These are phyloP conservation scores for Eucalyptus erythrocorys DNA, from an alignment of 345 rosid genomes.

Conservation along the genomic window DNA sequence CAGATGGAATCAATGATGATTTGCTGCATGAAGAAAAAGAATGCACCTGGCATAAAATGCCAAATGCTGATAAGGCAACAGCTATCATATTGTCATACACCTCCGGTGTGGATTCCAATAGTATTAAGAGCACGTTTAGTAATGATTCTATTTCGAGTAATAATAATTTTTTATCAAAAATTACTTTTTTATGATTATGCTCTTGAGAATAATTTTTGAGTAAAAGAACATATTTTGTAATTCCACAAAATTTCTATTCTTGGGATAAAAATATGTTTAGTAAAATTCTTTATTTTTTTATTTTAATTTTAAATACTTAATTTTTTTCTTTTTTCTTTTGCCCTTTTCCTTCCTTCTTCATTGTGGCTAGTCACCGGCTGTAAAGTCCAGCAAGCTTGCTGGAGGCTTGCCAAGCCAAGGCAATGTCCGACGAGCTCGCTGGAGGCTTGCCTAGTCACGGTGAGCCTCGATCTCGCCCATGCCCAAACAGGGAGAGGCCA, in stretches of 20 bases:
- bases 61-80: not conserved
- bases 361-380: rapidly evolving
- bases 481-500: no score
- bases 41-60: not conserved
- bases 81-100: not conserved
- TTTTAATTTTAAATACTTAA: no score
- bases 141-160: rapidly evolving
- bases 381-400: no score
- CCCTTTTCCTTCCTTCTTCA: no score
- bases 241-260: no score
- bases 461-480: no score
- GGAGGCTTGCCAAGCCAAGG: no score
- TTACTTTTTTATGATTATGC: no score
- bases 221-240: rapidly evolving
- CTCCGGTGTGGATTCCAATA: not conserved
- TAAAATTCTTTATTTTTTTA: no score
- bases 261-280: rapidly evolving
- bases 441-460: no score
- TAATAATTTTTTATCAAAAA: rapidly evolving
- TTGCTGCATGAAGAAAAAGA: not conserved
- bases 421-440: no score
- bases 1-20: not conserved
- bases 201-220: rapidly evolving
- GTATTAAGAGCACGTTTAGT: rapidly evolving
- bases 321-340: no score